Base-by-base conservation (phyloP, 768 basidiomycete genomes). In the Boletus tylopilopsis region DNA sequence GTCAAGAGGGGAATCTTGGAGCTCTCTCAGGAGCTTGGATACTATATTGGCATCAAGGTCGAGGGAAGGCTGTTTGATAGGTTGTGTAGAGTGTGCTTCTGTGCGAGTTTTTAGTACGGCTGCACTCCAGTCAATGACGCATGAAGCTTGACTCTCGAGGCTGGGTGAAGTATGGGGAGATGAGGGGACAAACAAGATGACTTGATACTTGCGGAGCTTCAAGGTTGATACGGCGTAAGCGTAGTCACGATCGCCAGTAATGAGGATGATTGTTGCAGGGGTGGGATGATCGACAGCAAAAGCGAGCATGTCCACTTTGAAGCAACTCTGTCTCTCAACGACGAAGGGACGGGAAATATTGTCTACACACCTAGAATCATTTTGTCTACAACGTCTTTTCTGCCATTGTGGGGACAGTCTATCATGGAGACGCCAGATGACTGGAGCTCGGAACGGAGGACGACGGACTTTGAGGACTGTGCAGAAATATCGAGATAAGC, bases 211-310 rank as follows among this genome's bases (percentile, higher is more conserved):
- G 49, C 82, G 75, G 45, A 80, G 71, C 27, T 78, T 76, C 40
- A 87, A 67, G 30, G 72, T 69, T 2, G 84, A 78, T 38, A 84
- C 63, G n/a, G 79, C 78, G 59, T 84, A 86, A 5, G 78, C 76
- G 55, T 84, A 80, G 61, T 86, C 84, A 35, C 82, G 73, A 64
- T 87, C 84, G 16, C 79, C 82, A 0, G 84, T 76, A 56, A 88
- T 81, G 32, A 88, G 69, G 37, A 86, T 64, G 55, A 85, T 67
- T 15, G 82, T 84, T 23, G 76, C 59, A 49, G 77, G 76, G 3
- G 74, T 49, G 4, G 75, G 68, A 54, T 78, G 76, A 66, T 87
- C 85, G 58, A 83, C 76, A n/a, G 80, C 84, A 61, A 80, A 77
- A 7, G 78, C 72, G 49, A 87, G 67, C 74, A 87, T 80, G 58